Evolutionary conservation across 345 rosid species (phyloP).

Genomic region (Carallia pectinifolia): DNA sequence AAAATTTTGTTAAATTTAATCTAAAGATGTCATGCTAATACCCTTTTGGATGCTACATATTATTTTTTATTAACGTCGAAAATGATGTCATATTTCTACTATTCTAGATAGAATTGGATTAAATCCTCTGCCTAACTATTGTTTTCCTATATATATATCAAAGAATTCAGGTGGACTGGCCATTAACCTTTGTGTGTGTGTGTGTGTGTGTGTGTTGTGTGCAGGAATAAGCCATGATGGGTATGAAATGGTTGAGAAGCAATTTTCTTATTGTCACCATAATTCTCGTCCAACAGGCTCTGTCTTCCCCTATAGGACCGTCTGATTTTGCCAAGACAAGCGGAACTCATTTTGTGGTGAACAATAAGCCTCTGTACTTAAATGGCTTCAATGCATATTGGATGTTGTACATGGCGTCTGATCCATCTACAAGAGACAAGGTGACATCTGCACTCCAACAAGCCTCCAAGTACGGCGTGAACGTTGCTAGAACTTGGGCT

Average conservation of each 20-base stretch:
- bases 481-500: conserved; percentile 77
- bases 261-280: neutral
- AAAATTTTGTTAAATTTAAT: no score
- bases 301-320: no score
- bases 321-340: conserved; percentile 33
- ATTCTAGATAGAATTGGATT: no score
- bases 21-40: no score
- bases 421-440: conserved; percentile 48
- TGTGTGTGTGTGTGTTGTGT: no score
- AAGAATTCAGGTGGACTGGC: no score
- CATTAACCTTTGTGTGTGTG: no score
- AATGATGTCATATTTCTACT: no score
- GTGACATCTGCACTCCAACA: conserved; percentile 48
- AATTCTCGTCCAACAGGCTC: neutral
- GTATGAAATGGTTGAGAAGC: conserved; percentile 30
- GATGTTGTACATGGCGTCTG: conserved; percentile 65
- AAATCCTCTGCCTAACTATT: no score
- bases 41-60: no score
- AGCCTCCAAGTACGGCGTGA: conserved; percentile 62
- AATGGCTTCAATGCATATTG: conserved; percentile 90
- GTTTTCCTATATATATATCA: no score
- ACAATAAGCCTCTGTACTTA: conserved; percentile 44
- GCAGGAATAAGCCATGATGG: neutral
- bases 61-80: no score
- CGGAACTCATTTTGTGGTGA: conserved; percentile 45